phyloP scores from a whole-genome alignment of 2,329 filamentous ascomycete species.

The Penicillium sp. region DNA sequence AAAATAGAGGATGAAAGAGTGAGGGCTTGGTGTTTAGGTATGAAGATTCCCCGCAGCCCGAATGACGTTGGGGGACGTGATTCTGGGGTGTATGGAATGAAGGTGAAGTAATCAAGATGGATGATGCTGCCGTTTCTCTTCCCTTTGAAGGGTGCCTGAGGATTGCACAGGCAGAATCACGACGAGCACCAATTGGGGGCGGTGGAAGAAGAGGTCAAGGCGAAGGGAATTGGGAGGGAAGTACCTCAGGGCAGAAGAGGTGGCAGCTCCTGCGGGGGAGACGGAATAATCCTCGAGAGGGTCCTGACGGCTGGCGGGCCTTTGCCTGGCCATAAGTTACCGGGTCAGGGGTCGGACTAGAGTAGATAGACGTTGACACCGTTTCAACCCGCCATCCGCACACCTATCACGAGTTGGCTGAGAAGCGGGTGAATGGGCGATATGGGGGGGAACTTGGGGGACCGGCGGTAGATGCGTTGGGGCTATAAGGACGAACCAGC shows the following conservation, averaged over 20 bases:
- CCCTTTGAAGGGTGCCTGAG: background rate
- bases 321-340: slow-evolving; percentile 51
- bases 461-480: slow-evolving; percentile 2
- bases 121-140: background rate
- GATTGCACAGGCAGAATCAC: background rate
- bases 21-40: background rate
- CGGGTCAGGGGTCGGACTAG: slow-evolving; percentile 29
- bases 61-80: background rate
- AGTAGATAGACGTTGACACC: slow-evolving; percentile 30
- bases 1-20: background rate
- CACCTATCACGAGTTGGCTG: slow-evolving; percentile 4
- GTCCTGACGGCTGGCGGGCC: slow-evolving; percentile 45
- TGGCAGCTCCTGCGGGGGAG: slow-evolving; percentile 31
- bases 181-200: background rate
- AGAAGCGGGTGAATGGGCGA: slow-evolving; percentile 7
- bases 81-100: background rate
- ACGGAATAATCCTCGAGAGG: slow-evolving; percentile 42
- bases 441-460: slow-evolving; percentile 8
- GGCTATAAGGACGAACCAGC: slow-evolving; percentile 2
- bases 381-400: slow-evolving; percentile 47
- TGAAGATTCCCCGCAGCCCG: background rate
- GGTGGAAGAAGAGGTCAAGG: background rate
- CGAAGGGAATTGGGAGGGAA: background rate
- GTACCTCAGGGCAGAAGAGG: slow-evolving; percentile 37
- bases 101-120: background rate